Base-by-base conservation (phyloP, 148 eudicot species). In the Nepenthes gracilis region DNA sequence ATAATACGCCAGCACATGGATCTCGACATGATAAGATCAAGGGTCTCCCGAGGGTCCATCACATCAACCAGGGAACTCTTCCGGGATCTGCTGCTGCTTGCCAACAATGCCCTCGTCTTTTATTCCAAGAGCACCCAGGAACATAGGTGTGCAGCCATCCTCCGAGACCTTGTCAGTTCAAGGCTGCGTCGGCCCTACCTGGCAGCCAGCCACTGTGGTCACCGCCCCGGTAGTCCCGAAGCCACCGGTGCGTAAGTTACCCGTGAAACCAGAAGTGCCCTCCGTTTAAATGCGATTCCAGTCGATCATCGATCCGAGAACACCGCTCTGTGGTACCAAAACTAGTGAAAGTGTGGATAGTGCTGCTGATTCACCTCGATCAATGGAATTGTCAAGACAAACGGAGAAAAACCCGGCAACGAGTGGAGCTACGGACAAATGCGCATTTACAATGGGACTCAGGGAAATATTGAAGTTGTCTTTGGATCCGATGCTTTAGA, bases 101-200 rank as follows among this genome's bases (percentile, higher is more conserved):
- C 90, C 59, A 92, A 78, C 74, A 92, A 88, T 49, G 96, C 90
- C 23, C 65, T 88, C 1, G 78, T 92, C 55, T 92, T 88, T 64
- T 92, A 92, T 78, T 88, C 93, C 40, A 83, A 71, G 71, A 71
- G 78, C 62, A 92, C 97, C 33, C 75, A 90, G 7, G 97, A 88
- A 59, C 77, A 83, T 80, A 85, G 75, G 69, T 76, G 86, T 36
- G 97, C 88, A 9, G 62, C 73, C 36, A 59, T 73, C 12, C 79
- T 92, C 13, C 77, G 97, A 71, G 74, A 74, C 57, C 67, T 85
- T 9, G 80, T 85, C 57, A 79, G 74, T 63, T 66, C 68, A 67
- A 70, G 53, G 37, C 67, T 81, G 56, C 75, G 57, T 36, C 77
- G 77, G 36, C 78, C 73, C 23, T 68, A 75, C 69, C 76, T 23